Base-by-base conservation (phyloP, 1,284 basidiomycete species). In the Sanghuangporus baumii region DNA sequence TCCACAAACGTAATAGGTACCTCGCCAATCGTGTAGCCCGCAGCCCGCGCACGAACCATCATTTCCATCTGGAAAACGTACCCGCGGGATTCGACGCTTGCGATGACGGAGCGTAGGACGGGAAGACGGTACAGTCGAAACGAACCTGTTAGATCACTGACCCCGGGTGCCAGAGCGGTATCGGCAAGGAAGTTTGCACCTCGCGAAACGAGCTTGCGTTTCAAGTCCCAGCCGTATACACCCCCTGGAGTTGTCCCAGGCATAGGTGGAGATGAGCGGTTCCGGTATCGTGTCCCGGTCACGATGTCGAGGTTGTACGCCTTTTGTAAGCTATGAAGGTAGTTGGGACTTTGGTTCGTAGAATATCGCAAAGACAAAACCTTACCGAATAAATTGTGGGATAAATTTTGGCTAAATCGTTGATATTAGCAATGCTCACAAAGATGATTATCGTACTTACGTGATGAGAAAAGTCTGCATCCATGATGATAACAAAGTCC, bases 51-150 rank as follows among this genome's bases (percentile, higher is more conserved):
- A 3, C 94, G 85, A 31, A 94, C 94, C 81, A 96, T 94, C 85
- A 96, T 96, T 74, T 96, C 94, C 94, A 96, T 96, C 78, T 96
- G 94, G 79, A 96, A 96, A 14, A 96, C 94, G 70, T 96, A 96
- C 2, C 94, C 94, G 67, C 91, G 91, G 16, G 91, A 93, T 65
- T 88, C 84, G 7, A 90, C 93, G 67, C 88, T 80, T 5, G 86
- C 82, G 69, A 96, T 96, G 69, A 96, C 89, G 68, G 91, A 86
- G 58, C 82, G 82, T 63, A 96, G 79, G 5, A 92, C 93, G 1
- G 81, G 80, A 14, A 86, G 75, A 51, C 90, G 86, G 74, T 96
- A 96, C 20, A 96, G 75, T 91, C 93, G 78, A 78, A 95, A 95
- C 66, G 88, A 91, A 16, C 93, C 93, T 3, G 93, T 95, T 65